A percentile compares a stretch with the other conserved stretches of the same genome.
phyloP scores from a whole-genome alignment of 2,329 filamentous ascomycete species.

The Pseudogymnoascus destructans region DNA sequence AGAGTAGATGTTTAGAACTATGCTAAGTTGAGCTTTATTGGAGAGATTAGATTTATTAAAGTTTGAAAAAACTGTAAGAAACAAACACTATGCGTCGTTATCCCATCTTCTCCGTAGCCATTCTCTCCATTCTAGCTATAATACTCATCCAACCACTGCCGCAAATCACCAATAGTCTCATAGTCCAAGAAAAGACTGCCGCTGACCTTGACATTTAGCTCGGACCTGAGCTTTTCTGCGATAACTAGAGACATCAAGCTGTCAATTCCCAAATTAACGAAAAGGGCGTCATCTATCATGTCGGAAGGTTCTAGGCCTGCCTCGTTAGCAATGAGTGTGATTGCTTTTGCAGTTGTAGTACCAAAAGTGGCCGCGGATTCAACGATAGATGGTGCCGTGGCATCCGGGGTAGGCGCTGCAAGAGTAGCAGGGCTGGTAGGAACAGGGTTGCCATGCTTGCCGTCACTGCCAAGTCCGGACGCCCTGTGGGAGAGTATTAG shows the following conservation, averaged over 20 bases:
- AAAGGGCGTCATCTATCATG: slow-evolving; percentile 21
- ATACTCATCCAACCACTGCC: slow-evolving; percentile 23
- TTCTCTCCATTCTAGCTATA: slow-evolving; percentile 14
- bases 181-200: slow-evolving; percentile 28
- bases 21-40: background rate
- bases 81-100: background rate
- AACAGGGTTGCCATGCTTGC: slow-evolving; percentile 53
- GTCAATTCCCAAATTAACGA: slow-evolving; percentile 27
- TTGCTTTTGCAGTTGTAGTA: slow-evolving; percentile 20
- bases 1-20: background rate
- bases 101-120: background rate
- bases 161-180: slow-evolving; percentile 26
- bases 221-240: slow-evolving; percentile 24
- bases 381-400: slow-evolving; percentile 17
- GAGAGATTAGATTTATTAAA: background rate
- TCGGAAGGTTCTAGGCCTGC: slow-evolving; percentile 20
- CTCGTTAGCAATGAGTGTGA: slow-evolving; percentile 25
- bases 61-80: background rate
- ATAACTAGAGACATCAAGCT: slow-evolving; percentile 27
- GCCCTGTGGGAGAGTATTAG: background rate
- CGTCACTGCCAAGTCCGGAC: slow-evolving; percentile 20
- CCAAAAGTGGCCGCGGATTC: slow-evolving; percentile 24
- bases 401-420: background rate
- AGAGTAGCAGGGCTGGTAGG: slow-evolving; percentile 31
- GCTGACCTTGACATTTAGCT: slow-evolving; percentile 23